Percentiles rank a stretch among this genome's conserved stretches.
phyloP scores from a whole-genome alignment of 2,329 filamentous ascomycete species.

The Neonectria magnoliae region DNA sequence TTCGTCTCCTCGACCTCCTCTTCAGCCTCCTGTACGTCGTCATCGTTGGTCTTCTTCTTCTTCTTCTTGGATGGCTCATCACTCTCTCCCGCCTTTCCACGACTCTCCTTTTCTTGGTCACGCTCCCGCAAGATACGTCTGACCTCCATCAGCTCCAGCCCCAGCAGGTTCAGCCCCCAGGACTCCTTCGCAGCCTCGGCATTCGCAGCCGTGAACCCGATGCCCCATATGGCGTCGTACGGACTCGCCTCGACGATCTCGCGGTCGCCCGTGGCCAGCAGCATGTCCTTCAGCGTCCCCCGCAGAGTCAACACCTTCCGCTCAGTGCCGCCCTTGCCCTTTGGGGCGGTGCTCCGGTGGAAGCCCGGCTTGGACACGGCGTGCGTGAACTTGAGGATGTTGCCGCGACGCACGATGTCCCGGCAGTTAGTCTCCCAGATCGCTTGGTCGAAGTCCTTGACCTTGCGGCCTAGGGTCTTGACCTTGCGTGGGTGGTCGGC shows the following conservation, averaged over 20 bases:
- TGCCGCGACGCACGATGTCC: slow-evolving; percentile 66
- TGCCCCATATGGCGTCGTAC: slow-evolving; percentile 71
- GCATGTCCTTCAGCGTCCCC: slow-evolving; percentile 53
- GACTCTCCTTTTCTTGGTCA: slow-evolving; percentile 29
- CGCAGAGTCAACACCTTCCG: slow-evolving; percentile 43
- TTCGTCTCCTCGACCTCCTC: not conserved
- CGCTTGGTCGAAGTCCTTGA: slow-evolving; percentile 60
- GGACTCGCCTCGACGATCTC: slow-evolving; percentile 72
- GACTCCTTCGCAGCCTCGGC: slow-evolving; percentile 57
- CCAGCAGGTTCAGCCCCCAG: slow-evolving; percentile 74
- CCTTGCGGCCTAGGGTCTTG: slow-evolving; percentile 65
- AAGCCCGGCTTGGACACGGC: slow-evolving; percentile 47
- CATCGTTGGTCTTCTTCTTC: slow-evolving; percentile 7
- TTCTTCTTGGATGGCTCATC: slow-evolving; percentile 7
- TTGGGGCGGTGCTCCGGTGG: slow-evolving; percentile 33
- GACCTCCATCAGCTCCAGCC: slow-evolving; percentile 69
- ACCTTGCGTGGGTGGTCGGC: slow-evolving; percentile 57
- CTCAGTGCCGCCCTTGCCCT: slow-evolving; percentile 28
- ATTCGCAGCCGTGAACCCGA: slow-evolving; percentile 65
- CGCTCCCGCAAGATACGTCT: slow-evolving; percentile 61
- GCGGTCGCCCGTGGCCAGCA: slow-evolving; percentile 67
- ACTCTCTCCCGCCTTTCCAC: not conserved
- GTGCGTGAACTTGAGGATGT: slow-evolving; percentile 66
- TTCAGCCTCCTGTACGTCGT: not conserved
- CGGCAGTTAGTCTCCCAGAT: slow-evolving; percentile 63